phyloP scores from a whole-genome alignment of 352 stramenopile genomes.

The Saprolegnia parasitica region DNA sequence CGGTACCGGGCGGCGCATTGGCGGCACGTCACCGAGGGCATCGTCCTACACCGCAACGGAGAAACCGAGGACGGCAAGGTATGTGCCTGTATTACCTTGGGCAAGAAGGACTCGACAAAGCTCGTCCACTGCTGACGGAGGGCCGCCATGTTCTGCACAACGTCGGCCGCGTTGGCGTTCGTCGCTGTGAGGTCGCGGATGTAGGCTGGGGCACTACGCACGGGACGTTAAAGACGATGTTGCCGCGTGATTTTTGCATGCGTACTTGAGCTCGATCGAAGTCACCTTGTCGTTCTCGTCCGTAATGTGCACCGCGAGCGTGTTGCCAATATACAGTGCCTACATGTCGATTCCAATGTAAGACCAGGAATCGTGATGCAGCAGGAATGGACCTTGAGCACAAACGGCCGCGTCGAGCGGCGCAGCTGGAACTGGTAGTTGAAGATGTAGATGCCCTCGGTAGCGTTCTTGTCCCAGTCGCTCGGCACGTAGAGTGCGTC shows the following conservation, averaged over 20 bases:
- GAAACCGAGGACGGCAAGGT: not conserved
- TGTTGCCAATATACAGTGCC: conserved; percentile 67
- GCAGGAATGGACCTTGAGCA: conserved; percentile 44
- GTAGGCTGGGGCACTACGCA: conserved; percentile 39
- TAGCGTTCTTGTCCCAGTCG: conserved; percentile 30
- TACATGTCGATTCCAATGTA: conserved; percentile 30
- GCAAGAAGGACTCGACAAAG: conserved; percentile 54
- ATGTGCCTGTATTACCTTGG: conserved; percentile 25
- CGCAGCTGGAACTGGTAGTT: conserved; percentile 49
- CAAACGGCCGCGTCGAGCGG: conserved; percentile 47
- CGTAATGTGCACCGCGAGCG: conserved; percentile 76
- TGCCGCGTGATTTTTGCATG: not conserved
- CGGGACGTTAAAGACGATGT: not conserved
- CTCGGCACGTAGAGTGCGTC: conserved; percentile 39
- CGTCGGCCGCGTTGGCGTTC: conserved; percentile 36
- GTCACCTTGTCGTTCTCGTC: conserved; percentile 58
- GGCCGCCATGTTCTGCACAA: conserved; percentile 46
- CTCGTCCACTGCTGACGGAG: conserved; percentile 49
- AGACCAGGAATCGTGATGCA: not conserved
- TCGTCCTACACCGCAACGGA: not conserved
- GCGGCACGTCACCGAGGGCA: not conserved
- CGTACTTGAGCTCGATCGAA: conserved; percentile 67
- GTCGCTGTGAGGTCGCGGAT: conserved; percentile 31
- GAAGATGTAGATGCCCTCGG: conserved; percentile 54
- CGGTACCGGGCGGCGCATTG: not conserved